Evolutionary conservation across 2,329 filamentous ascomycete genomes (phyloP), one percentile per base, ranked within the genome.

Genomic region (Alternaria sp.): DNA sequence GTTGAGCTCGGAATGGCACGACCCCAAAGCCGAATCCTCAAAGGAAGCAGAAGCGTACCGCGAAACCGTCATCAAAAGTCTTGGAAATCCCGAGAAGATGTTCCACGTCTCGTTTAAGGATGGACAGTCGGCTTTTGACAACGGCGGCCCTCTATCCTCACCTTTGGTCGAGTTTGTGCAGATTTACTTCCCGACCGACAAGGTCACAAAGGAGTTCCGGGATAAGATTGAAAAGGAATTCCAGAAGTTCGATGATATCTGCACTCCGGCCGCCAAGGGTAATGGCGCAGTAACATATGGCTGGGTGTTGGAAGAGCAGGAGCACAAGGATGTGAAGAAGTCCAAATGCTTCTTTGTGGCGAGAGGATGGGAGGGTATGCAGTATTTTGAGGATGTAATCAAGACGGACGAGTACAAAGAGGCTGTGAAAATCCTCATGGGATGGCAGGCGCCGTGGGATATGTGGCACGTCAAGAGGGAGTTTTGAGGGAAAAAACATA

Each of bases 361-460:
- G 2, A 60, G 58, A 41, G 48, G 58, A 5, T 60, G 58, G 54
- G 54, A 57, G 34, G 41, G 54, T 9, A 60, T 60, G 58, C 40
- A 36, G 46, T 50, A n/a, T 38, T 60, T 60, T 44, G 46, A 57
- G 20, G 41, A 57, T 16, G 5, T 57, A 12, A 11, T 60, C 0
- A 18, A 18, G 27, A 53, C 44, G 2, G 18, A 53, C 9, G 58
- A 41, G 41, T 60, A 45, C 10, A 51, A 38, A 20, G 52, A 46
- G 40, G 57, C 57, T 5, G 40, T 60, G 18, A 9, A 16, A 18
- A 51, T 56, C 7, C 10, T 57, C 32, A 10, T 46, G 46, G 57
- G 4, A 7, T 57, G 57, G 57, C n/a, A 27, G 45, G 53, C 45
- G 25, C 53, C 53, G 40, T 51, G 27, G 25, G 46, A 57, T 8